These are phyloP conservation scores for Suillus decipiens DNA, from an alignment of 768 basidiomycete species.

Conservation along the genomic window DNA sequence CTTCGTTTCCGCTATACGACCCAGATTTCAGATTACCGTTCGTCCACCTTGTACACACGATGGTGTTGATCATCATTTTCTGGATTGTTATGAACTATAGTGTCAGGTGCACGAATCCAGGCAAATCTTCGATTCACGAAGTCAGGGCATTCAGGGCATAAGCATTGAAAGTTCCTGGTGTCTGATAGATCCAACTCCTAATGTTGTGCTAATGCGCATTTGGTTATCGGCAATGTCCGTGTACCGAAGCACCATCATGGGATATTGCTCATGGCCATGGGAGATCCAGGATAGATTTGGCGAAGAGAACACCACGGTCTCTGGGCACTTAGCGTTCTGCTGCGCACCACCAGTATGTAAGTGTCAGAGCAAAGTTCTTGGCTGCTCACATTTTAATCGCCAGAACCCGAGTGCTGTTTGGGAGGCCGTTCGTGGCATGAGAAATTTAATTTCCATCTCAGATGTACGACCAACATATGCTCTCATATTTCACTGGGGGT, in stretches of 20 bases:
- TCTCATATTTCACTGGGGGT: background rate
- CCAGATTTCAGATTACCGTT: conserved; percentile 17
- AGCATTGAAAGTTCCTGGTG: conserved; percentile 3
- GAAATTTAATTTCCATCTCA: conserved; percentile 18
- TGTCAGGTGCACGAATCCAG: background rate
- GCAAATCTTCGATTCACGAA: conserved; percentile 16
- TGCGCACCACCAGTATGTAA: conserved; percentile 17
- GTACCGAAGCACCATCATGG: conserved; percentile 8
- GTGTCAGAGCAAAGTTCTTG: conserved; percentile 9
- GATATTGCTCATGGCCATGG: conserved; percentile 18
- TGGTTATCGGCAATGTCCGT: conserved; percentile 13
- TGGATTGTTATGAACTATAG: conserved; percentile 1
- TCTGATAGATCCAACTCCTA: conserved; percentile 2
- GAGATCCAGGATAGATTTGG: conserved; percentile 19
- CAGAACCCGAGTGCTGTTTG: conserved; percentile 11
- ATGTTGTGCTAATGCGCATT: background rate
- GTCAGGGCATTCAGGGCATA: conserved; percentile 11
- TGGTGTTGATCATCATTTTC: conserved; percentile 5
- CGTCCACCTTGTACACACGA: conserved; percentile 16
- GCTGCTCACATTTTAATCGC: conserved; percentile 6
- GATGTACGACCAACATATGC: background rate
- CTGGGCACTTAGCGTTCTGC: conserved; percentile 21
- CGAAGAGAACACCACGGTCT: conserved; percentile 12
- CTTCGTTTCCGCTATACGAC: conserved; percentile 10
- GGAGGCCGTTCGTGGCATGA: conserved; percentile 20